Evolutionary conservation across 208 protist genomes (phyloP), one percentile per base, ranked within the genome.

Genomic region (Acanthamoeba royreba): DNA sequence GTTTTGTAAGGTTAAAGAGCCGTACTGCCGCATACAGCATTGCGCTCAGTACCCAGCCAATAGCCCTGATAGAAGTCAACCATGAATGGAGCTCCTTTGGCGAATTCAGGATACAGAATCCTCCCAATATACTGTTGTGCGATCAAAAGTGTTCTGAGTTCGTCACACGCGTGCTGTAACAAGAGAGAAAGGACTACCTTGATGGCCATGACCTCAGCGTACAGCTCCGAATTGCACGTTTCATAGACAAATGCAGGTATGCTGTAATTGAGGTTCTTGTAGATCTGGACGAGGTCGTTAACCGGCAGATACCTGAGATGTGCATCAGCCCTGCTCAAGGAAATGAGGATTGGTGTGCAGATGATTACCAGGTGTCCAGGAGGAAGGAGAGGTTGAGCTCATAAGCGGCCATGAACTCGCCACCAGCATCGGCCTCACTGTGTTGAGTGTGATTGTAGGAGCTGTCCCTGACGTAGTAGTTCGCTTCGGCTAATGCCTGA

Each of bases 351-450:
- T 15, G 19, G 38, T 5, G 66, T 38, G 17, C 25, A 38, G 69
- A 40, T 19, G 33, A 15, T 81, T 25, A 91, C 85, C 85, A 91
- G 85, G 7, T 22, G 35, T 91, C 46, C 22, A 31, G 42, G n/a
- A 91, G 31, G 85, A 74, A 91, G 55, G 85, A 91, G 28, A 91
- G 85, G 22, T 91, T 53, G 42, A 91, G 85, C 43, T 91, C 85
- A 38, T 91, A 91, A 53, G 85, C 49, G 43, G 55, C 52, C 49
- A 91, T 91, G 58, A 91, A 91, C 85, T 91, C 85, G 22, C 85
- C 85, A 0, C 52, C 46, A 15, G 55, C 38, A 72, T 91, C 85
- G 13, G 85, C 85, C 43, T 66, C 52, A 19, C 33, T 61, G 85
- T 91, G 85, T 22, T 42, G 22, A 4, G 17, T 38, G 58, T 22